Evolutionary conservation across 2,329 filamentous ascomycete genomes (phyloP).

Genomic region (Macrophomina pseudophaseolina): DNA sequence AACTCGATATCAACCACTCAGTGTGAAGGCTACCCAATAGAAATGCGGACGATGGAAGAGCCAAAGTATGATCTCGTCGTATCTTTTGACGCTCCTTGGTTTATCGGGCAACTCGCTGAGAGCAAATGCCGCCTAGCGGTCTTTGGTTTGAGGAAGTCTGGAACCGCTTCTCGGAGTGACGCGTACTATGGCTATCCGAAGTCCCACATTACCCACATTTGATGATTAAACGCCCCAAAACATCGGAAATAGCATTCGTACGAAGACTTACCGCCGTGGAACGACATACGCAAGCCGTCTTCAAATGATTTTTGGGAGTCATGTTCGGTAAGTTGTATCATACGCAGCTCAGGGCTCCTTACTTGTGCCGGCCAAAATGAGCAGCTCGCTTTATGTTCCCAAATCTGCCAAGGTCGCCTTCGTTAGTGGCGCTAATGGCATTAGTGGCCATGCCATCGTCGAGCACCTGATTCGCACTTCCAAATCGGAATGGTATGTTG

Average conservation of each 20-base stretch:
- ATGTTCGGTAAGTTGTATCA: neutral
- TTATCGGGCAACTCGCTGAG: too few species aligned
- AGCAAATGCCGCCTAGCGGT: too few species aligned
- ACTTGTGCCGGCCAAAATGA: neutral
- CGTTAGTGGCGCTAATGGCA: conserved; percentile 43
- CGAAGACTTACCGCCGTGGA: neutral
- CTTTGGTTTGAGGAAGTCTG: too few species aligned
- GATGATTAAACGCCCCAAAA: neutral
- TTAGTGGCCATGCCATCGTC: conserved; percentile 42
- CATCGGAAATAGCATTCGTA: neutral
- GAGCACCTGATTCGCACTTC: conserved; percentile 40
- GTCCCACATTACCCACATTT: neutral
- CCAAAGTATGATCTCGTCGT: too few species aligned
- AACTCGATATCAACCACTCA: too few species aligned
- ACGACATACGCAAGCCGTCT: neutral
- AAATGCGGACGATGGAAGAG: too few species aligned
- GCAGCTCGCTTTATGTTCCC: neutral
- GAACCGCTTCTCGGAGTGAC: neutral
- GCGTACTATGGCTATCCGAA: neutral
- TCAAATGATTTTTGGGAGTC: neutral
- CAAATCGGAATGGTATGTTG: conserved; percentile 25
- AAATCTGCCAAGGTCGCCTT: conserved; percentile 37
- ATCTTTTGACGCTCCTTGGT: too few species aligned
- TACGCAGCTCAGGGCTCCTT: neutral
- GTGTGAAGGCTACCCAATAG: too few species aligned